Base-by-base conservation (phyloP, 1,139 yeast genomes). In the Arxiozyma heterogenica region DNA sequence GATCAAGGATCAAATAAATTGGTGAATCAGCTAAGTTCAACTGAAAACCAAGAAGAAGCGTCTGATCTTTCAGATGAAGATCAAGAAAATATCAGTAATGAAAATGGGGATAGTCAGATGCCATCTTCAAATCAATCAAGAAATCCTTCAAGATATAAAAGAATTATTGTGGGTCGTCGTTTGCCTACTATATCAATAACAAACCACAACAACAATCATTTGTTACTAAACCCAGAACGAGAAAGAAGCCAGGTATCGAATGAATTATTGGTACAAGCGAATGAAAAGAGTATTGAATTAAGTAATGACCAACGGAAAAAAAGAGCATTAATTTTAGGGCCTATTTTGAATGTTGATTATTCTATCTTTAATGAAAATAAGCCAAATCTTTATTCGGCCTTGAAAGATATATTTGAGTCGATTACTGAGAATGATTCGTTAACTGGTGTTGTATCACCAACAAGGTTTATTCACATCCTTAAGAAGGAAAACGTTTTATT, bases 401-500 rank as follows among this genome's bases (percentile, higher is more conserved):
- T 93, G 55, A 87, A 87, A 64, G 98, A 93, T 67, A 73, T 89
- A 41, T 93, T 87, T 67, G 96, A 90, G 67, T 74, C 86, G 56
- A 85, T 91, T 79, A 77, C 82, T 12, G 96, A 89, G 66, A 81
- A 84, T 67, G 72, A 73, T 52, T 78, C 86, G 4, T 75, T 79
- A 27, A 83, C 81, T 2, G 98, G 98, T 6, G 90, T 93, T 12
- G 91, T 88, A 0, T 86, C 96, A 0, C 97, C 98, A 0, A 73
- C 75, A 38, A 78, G 80, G 61, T 79, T 93, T 53, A 81, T 93
- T 51, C 83, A 83, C 50, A 84, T 85, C 52, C 74, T 91, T 51
- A 90, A 89, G 67, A 81, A 80, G 54, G 91, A 88, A 62, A 93
- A 93, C 68, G 88, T 83, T 61, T 74, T 93, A 61, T 93, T 93